phyloP scores from a whole-genome alignment of 108 stramenopile species.

The Cyclotella sp. region DNA sequence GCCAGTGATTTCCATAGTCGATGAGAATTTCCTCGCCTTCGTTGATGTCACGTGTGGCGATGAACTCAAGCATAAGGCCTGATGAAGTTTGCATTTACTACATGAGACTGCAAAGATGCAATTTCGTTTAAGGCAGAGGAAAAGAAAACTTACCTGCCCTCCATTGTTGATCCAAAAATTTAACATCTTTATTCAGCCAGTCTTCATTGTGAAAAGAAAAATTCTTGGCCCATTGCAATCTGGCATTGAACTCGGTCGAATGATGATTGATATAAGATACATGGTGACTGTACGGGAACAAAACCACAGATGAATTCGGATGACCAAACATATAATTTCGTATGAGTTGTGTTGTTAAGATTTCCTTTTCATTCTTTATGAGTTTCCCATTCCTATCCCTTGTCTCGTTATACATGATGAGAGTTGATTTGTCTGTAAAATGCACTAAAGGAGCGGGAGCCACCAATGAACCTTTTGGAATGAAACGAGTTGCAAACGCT shows the following conservation, averaged over 20 bases:
- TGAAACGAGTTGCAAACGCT: conserved; percentile 72
- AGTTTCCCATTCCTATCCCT: conserved; percentile 15
- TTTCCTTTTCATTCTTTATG: conserved; percentile 28
- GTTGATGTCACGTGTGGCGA: conserved; percentile 59
- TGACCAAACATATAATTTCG: conserved; percentile 82
- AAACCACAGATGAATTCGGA: conserved; percentile 62
- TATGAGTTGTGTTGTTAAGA: conserved; percentile 58
- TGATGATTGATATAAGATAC: conserved; percentile 72
- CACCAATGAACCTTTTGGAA: conserved; percentile 62
- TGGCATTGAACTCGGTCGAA: conserved; percentile 58
- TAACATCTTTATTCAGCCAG: conserved; percentile 60
- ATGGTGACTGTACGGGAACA: conserved; percentile 72
- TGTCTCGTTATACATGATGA: conserved; percentile 47
- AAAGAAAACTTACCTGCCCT: neutral
- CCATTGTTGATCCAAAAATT: conserved; percentile 46
- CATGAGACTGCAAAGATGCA: neutral
- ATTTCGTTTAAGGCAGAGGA: neutral
- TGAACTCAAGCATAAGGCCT: conserved; percentile 60
- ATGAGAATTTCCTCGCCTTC: conserved; percentile 69
- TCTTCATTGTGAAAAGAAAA: conserved; percentile 56
- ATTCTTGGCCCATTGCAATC: conserved; percentile 64
- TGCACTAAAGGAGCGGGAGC: conserved; percentile 70
- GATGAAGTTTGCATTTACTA: conserved; percentile 11
- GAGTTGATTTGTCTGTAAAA: conserved; percentile 48
- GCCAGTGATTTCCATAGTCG: conserved; percentile 62